Evolutionary conservation across 2,329 filamentous ascomycete genomes (phyloP), one percentile per base, ranked within the genome.

Genomic region (Colletotrichum sp.): DNA sequence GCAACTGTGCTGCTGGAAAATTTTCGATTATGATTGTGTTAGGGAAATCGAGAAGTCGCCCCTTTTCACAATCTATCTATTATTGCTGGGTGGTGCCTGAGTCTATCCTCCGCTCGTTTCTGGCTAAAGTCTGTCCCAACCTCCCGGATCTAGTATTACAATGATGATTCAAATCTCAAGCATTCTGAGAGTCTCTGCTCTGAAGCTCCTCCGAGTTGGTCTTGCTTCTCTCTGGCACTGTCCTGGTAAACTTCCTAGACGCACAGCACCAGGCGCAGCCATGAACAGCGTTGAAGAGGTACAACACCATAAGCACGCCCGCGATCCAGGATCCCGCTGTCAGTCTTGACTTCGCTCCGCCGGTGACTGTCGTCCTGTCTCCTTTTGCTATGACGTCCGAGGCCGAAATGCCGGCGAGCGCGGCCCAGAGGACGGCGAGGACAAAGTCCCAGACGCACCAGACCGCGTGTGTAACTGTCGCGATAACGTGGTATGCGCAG

Each of bases 371-470:
- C 9, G 9, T 32, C 4, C 32, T 13, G 10, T 71, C 28, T 15
- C 68, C 63, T 16, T 26, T 49, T 13, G 26, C 18, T 5, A 49
- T 49, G 7, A 71, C 15, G 6, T 49, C 24, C 18, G 68, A 18
- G 8, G 55, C 65, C 4, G 72, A 77, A 4, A 64, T 18, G 16
- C 75, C 75, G 24, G 62, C 67, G 26, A 77, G 67, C 13, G 75
- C 75, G 36, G 72, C 75, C 75, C 75, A 75, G 63, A 77, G 64
- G 15, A 75, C 34, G 21, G 72, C 72, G 24, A 75, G 55, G 5
- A 63, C 34, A 10, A 70, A 75, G 62, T 77, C 72, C 75, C 67
- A 77, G 6, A 71, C 65, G 28, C 66, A 75, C 75, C 67, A 77
- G 6, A 67, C 75, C 18, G 72, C 72, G 57, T 71, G 75, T 0